Evolutionary conservation across 2,329 filamentous ascomycete genomes (phyloP), one percentile per base, ranked within the genome.

Genomic region (Epichloe festucae): DNA sequence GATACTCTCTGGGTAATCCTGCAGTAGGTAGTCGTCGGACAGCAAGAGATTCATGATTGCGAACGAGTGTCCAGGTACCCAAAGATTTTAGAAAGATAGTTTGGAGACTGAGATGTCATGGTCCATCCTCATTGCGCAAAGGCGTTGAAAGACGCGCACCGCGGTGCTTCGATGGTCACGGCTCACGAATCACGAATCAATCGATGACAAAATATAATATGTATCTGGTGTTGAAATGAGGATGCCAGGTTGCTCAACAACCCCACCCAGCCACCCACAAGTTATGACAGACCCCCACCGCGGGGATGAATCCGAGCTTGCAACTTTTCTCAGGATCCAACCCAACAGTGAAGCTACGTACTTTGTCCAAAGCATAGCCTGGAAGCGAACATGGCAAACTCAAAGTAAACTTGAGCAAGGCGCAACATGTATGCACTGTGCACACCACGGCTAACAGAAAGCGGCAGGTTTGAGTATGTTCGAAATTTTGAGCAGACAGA

Each of bases 1-100:
- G 58, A 95, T 85, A 55, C 87, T 83, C 64, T 96, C 90, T 50
- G 91, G 90, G 65, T 93, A 95, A 71, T 96, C 90, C 69, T 83
- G 81, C 15, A 81, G 73, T 38, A 84, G 74, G 62, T 78, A 81
- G 57, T 82, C 78, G 65, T 82, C 78, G 40, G 78, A 81, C 5
- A 82, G 70, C 19, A 81, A 65, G 8, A 81, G 65, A 58, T 82
- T 82, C 79, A 82, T 82, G 48, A 42, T 61, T 17, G 48, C 51
- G 31, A 38, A 45, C 46, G 40, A 47, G 38, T 49, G 50, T 49
- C 23, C 34, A 41, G 36, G 45, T 47, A 43, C 46, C 42, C 19
- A 12, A 31, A 17, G 19, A 21, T 36, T 49, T 21, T 27, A 3
- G n/a, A 7, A 36, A 35, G 10, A 15, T 21, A 14, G 8, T 36